These are phyloP conservation scores for Tetrahymena malaccensis DNA, from an alignment of 73 alveolate genomes.

Conservation along the genomic window DNA sequence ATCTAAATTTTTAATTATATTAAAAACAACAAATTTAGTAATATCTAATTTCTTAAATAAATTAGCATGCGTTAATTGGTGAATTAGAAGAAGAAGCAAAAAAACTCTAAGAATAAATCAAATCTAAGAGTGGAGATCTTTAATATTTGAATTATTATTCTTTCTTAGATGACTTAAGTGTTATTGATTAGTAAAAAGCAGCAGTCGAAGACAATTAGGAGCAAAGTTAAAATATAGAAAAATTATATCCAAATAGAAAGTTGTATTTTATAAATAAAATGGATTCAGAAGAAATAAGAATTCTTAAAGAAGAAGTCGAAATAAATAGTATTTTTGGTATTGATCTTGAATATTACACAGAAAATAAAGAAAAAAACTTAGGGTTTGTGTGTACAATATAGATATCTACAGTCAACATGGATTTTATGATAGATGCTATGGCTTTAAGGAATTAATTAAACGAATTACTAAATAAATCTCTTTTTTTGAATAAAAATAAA, in stretches of 20 bases:
- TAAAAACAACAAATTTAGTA: no score
- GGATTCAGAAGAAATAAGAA: background rate
- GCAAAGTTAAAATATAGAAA: background rate
- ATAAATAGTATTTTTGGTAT: constrained; percentile 12
- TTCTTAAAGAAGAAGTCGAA: background rate
- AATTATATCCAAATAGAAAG: background rate
- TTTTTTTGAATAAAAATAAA: background rate
- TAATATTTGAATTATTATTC: background rate
- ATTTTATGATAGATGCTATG: constrained; percentile 17
- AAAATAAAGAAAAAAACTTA: constrained; percentile 7
- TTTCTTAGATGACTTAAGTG: background rate
- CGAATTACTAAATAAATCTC: background rate
- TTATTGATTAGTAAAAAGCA: background rate
- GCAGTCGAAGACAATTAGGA: background rate
- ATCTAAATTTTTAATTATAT: background rate
- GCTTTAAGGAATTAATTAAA: background rate
- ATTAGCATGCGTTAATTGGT: background rate
- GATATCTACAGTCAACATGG: constrained; percentile 18
- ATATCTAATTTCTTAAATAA: background rate
- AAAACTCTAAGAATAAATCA: background rate
- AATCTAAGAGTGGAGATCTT: background rate
- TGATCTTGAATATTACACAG: constrained; percentile 21
- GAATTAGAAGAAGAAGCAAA: background rate
- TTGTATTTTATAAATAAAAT: background rate
- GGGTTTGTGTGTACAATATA: constrained; percentile 16